A percentile compares a stretch with the other conserved stretches of the same genome.
phyloP scores from a whole-genome alignment of 106 monocot species.

The Gastrodia elata region DNA sequence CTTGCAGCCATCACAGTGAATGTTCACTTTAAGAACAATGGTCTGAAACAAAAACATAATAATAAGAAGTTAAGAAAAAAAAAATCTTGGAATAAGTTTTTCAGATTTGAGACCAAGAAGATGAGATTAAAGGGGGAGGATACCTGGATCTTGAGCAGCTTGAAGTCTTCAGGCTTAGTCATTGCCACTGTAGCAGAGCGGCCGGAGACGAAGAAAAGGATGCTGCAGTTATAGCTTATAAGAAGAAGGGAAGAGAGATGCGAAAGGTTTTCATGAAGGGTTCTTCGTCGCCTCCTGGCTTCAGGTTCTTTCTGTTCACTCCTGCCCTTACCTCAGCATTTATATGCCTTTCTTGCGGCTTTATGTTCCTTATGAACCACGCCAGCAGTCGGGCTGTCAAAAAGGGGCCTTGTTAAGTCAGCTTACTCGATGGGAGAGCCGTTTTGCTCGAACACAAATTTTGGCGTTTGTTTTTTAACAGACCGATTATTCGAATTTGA shows the following conservation, averaged over 20 bases:
- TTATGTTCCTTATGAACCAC: constrained; percentile 1
- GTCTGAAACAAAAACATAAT: constrained; percentile 26
- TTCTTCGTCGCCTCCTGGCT: not conserved
- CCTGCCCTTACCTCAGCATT: constrained; percentile 1
- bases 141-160: constrained; percentile 71
- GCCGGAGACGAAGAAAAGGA: not conserved
- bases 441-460: no score
- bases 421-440: no score
- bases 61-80: constrained; percentile 5
- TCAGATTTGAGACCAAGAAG: not conserved
- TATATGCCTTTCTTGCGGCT: not conserved
- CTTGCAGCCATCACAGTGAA: constrained; percentile 58
- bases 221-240: no score
- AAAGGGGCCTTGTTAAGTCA: no score
- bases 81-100: not conserved
- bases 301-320: not conserved
- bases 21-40: constrained; percentile 42
- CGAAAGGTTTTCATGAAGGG: not conserved
- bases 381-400: no score
- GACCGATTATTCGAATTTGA: no score
- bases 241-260: not conserved
- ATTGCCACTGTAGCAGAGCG: constrained; percentile 12
- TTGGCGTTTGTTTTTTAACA: no score
- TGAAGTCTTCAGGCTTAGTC: constrained; percentile 54
- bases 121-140: not conserved